Base-by-base conservation (phyloP, 768 basidiomycete genomes). In the Mycena rosella region DNA sequence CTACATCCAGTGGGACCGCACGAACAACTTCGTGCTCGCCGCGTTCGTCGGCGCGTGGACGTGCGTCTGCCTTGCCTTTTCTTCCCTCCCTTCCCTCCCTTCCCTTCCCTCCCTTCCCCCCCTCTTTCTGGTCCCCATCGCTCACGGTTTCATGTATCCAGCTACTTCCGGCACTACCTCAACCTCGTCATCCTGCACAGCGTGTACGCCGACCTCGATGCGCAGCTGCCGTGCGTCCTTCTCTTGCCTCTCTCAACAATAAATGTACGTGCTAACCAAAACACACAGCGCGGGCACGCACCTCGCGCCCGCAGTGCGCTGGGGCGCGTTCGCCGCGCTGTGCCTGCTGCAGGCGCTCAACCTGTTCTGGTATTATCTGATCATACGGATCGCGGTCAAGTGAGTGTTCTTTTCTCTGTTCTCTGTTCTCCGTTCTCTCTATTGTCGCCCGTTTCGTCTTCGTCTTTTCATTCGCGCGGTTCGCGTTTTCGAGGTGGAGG, bases 141-240 rank as follows among this genome's bases (percentile, higher is more conserved):
- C 40, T 30, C 40, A 17, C 42, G 22, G n/a, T 17, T 0, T 3
- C 27, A 1, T 8, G 8, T 18, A 2, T 20, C 18, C 74, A 96
- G 95, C 11, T 98, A 99, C 76, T 94, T 96, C 85, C 93, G 96
- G 2, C 96, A 96, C 77, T 98, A 92, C 75, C 82, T 96, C 47
- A 98, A 98, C 77, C 75, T 96, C 65, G 78, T 81, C 56, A 96
- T 99, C 26, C 85, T 98, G 17, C 92, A 88, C 85, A 96, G 95
- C 6, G 91, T 96, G 9, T 94, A 89, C 90, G 83, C 74, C 42
- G 90, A 98, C 38, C 17, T 15, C 38, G 38, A 40, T 18, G 38
- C 14, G 38, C 38, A 10, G 72, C 81, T 93, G 54, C 93, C 94
- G 91, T 94, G 76, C 61, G 91, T 87, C 14, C 60, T 45, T 22